Conservation (phyloP, 495 filamentous ascomycete genomes). For the Lasiosphaeriaceae sp. region DNA sequence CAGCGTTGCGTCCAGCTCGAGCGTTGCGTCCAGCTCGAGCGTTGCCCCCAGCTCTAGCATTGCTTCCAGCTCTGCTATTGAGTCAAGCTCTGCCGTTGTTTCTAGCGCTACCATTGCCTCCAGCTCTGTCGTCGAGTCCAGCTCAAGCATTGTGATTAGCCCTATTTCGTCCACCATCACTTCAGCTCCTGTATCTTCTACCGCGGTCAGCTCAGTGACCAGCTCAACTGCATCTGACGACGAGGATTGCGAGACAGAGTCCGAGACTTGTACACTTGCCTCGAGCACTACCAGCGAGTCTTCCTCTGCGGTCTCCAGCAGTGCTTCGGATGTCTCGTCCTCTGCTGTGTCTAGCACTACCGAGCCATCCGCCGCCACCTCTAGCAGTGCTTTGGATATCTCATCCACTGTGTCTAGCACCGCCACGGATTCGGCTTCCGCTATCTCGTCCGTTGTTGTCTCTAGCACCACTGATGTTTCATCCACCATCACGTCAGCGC, state of each 20-base stretch:
- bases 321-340: background rate
- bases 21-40: background rate
- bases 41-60: background rate
- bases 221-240: slow-evolving; percentile 5
- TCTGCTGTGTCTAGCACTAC: background rate
- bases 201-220: slow-evolving; percentile 8
- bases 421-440: background rate
- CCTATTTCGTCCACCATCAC: slow-evolving; percentile 11
- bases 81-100: background rate
- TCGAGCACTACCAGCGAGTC: background rate
- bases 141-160: background rate
- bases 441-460: slow-evolving; percentile 1
- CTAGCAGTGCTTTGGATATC: background rate
- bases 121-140: background rate
- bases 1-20: background rate
- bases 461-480: background rate
- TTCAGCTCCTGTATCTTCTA: slow-evolving; percentile 8
- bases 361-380: background rate
- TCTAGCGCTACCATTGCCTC: slow-evolving; percentile 6
- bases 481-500: slow-evolving; percentile 13
- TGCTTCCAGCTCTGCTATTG: slow-evolving; percentile 3
- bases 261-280: background rate
- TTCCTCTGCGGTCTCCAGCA: background rate
- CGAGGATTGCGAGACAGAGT: slow-evolving; percentile 3
- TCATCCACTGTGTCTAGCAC: no score